A percentile compares a stretch with the other conserved stretches of the same genome.
These are phyloP conservation scores for Irpex sp. DNA, from an alignment of 1,284 basidiomycete species.

Conservation along the genomic window DNA sequence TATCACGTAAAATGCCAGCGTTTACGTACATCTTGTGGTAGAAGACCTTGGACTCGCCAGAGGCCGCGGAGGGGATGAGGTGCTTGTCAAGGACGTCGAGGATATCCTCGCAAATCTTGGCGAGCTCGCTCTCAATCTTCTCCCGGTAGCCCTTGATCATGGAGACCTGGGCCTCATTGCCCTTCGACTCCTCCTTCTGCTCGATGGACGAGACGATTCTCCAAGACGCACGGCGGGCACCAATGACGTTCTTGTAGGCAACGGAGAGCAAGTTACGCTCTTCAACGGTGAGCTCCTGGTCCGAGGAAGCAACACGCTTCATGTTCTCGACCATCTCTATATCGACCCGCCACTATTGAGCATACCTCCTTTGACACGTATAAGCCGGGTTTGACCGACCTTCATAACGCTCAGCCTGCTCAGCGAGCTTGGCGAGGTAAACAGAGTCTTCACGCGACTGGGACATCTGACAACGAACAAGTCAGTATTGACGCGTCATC, in stretches of 20 bases:
- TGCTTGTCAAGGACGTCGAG: slow-evolving; percentile 99
- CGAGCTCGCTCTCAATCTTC: slow-evolving; percentile 98
- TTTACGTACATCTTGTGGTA: slow-evolving; percentile 99
- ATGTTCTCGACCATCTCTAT: slow-evolving; percentile 99
- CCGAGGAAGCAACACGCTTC: slow-evolving; percentile 96
- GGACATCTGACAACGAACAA: slow-evolving; percentile 65
- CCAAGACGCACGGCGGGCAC: slow-evolving; percentile 99
- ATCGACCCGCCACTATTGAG: slow-evolving; percentile 24
- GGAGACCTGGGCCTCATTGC: slow-evolving; percentile 95
- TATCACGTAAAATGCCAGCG: neutral
- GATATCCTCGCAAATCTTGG: slow-evolving; percentile 99
- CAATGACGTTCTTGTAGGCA: slow-evolving; percentile 99
- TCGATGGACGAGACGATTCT: slow-evolving; percentile 99
- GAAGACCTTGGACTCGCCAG: slow-evolving; percentile 99
- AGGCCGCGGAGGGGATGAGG: slow-evolving; percentile 97
- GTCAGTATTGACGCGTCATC: slow-evolving; percentile 26
- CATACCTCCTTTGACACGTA: slow-evolving; percentile 16
- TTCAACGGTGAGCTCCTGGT: slow-evolving; percentile 98
- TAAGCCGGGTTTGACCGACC: slow-evolving; percentile 58
- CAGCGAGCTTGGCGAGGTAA: slow-evolving; percentile 99
- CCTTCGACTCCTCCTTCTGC: slow-evolving; percentile 99
- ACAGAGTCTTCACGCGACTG: slow-evolving; percentile 95
- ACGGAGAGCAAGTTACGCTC: slow-evolving; percentile 99
- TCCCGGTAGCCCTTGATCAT: slow-evolving; percentile 99
- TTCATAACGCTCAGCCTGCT: slow-evolving; percentile 99